Evolutionary conservation across 306 rosid genomes (phyloP).

Genomic region (Lagenaria siceraria): DNA sequence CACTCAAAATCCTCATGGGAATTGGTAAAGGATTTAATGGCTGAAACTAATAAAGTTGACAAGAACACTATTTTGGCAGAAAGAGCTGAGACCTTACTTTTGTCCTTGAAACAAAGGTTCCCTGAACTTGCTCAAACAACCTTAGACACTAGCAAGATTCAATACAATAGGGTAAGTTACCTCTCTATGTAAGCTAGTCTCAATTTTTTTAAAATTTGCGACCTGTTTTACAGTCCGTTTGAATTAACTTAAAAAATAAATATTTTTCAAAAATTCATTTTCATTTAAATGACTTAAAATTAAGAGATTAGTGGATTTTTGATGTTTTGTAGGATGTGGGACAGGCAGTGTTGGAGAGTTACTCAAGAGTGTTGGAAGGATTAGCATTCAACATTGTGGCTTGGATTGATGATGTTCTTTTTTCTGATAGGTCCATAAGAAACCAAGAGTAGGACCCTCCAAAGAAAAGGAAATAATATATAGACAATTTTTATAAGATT

Average conservation of each 20-base stretch:
- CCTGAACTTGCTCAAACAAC: slow-evolving; percentile 92
- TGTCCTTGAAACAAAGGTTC: slow-evolving; percentile 72
- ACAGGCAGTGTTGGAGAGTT: slow-evolving; percentile 55
- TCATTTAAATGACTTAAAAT: no score
- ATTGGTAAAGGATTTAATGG: slow-evolving; percentile 68
- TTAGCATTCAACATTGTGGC: slow-evolving; percentile 68
- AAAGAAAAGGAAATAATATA: background rate
- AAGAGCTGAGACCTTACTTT: slow-evolving; percentile 62
- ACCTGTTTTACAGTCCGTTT: no score
- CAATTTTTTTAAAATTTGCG: no score
- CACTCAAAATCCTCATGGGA: slow-evolving; percentile 87
- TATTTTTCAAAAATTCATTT: no score
- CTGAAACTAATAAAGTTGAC: slow-evolving; percentile 46
- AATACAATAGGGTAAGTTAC: slow-evolving; percentile 50
- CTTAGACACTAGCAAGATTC: slow-evolving; percentile 86
- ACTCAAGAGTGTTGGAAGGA: slow-evolving; percentile 69
- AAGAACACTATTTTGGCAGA: slow-evolving; percentile 73
- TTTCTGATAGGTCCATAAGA: slow-evolving; percentile 38
- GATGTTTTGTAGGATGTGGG: slow-evolving; percentile 53
- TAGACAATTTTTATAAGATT: background rate
- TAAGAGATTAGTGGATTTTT: no score
- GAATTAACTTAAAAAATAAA: no score
- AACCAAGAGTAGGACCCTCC: slow-evolving; percentile 7
- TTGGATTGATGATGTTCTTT: slow-evolving; percentile 63
- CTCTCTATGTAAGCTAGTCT: no score